These are phyloP conservation scores for Sonneratia alba DNA, from an alignment of 345 rosid species.

Conservation along the genomic window DNA sequence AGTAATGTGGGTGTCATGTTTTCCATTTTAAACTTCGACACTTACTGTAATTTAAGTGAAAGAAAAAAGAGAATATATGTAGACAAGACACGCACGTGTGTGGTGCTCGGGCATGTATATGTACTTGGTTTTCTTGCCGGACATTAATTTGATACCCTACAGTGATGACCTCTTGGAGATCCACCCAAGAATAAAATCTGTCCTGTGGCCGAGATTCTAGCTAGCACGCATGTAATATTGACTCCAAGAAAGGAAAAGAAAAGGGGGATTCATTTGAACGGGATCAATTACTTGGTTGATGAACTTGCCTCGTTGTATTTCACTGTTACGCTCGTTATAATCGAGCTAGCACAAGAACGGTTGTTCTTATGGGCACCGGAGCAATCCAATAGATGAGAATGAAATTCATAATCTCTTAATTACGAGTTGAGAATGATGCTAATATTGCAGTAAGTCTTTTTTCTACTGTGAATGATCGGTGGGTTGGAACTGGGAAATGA, in stretches of 20 bases:
- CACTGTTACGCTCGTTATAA: too few species aligned
- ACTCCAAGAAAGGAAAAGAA: background rate
- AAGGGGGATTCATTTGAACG: background rate
- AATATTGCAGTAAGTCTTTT: too few species aligned
- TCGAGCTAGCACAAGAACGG: too few species aligned
- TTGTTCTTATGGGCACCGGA: too few species aligned
- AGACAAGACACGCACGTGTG: background rate
- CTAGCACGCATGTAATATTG: background rate
- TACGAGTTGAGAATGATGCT: too few species aligned
- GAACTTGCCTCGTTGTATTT: too few species aligned
- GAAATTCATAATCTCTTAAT: too few species aligned
- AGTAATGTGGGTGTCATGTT: background rate
- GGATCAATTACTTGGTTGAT: background rate
- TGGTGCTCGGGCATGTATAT: background rate
- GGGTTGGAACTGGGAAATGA: background rate
- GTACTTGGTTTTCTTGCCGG: background rate
- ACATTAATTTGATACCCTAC: background rate
- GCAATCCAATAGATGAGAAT: too few species aligned
- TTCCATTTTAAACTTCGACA: background rate
- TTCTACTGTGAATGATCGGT: background rate
- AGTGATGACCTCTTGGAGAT: background rate
- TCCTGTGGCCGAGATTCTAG: background rate
- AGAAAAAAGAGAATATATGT: background rate
- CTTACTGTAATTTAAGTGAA: background rate
- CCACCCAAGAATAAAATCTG: background rate